Base-by-base conservation (phyloP, 2,329 filamentous ascomycete genomes). In the Xylariaceae sp. region DNA sequence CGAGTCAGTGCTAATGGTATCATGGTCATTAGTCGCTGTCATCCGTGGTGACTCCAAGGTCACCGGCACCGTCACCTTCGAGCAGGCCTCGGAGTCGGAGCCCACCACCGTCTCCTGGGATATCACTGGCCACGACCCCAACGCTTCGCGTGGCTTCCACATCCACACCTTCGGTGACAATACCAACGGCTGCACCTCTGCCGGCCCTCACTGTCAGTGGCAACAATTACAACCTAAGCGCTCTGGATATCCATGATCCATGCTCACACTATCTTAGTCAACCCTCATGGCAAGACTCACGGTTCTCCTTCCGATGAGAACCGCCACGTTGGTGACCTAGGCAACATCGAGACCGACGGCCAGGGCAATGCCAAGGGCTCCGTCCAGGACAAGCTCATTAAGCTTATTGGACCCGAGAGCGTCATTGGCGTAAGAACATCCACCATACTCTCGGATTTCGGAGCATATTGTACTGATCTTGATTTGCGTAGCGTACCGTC, bases 151-250 rank as follows among this genome's bases (percentile, higher is more conserved):
- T 77, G 94, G 90, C 75, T 91, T 97, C 83, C 94, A 99, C 83
- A 87, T 99, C 71, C 94, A 99, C 82, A 90, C 94, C 75, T 99
- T 96, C 70, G 94, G 94, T 73, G 94, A 97, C 84, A 97, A 97
- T 84, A 97, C 94, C 82, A 99, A 99, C 79, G 94, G 94, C 75
- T 99, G 94, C 89, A 97, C 93, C 63, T 96, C 89, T 63, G 94
- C 94, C 63, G 94, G 94, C 49, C 93, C 94, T 75, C 94, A 99
- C 82, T 99, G 91, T 96, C 80, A 72, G 89, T 77, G 34, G 17
- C 16, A 31, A 43, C 16, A 45, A 39, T 36, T 17, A 36, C 22
- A 28, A 28, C 22, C 31, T 11, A 18, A 47, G 22, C 44, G 31
- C n/a, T 28, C 22, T 33, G 44, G 22, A 51, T 42, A 19, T 36